Evolutionary conservation across 1,284 basidiomycete genomes (phyloP), one percentile per base, ranked within the genome.

Genomic region (Fomitopsis palustris): DNA sequence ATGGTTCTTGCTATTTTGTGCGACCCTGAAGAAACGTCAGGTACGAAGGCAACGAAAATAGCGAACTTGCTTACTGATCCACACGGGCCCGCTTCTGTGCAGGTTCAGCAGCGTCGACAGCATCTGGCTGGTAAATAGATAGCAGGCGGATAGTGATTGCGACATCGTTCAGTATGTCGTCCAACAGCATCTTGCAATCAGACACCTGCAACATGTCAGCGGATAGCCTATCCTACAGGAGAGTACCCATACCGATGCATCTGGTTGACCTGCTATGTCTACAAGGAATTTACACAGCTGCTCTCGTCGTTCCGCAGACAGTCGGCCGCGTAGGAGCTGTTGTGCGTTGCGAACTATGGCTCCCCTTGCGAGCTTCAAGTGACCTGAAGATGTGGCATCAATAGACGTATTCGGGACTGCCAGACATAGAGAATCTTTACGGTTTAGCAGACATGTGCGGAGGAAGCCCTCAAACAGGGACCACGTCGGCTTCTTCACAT

Each of bases 81-180:
- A 84, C 70, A 69, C 83, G 90, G 3, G 78, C 75, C 17, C 88
- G 81, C 73, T 93, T 93, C 54, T 74, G 77, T 5, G 82, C 78
- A 53, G 84, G 83, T 38, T 81, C 71, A 27, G 75, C 73, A 17
- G 70, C 64, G 14, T 79, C 77, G 31, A 70, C 64, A 12, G 74
- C 68, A 53, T 71, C 66, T 3, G 83, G 84, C 62, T 81, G 79
- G 41, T 89, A 74, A 12, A 72, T 67, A 21, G 75, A 75, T n/a
- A 96, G 78, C 17, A 95, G 77, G 12, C 80, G 77, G 12, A 81
- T 69, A 17, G 92, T 80, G 47, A 92, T 71, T 0, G 76, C 61
- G 2, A 82, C 75, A 17, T 88, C 83, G 4, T 72, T 62, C 2
- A 88, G 64, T 17, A 85, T 63, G 38, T 69, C 73, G 5, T 76